Evolutionary conservation across 352 stramenopile genomes (phyloP), one percentile per base, ranked within the genome.

Genomic region (Globisporangium nunn): DNA sequence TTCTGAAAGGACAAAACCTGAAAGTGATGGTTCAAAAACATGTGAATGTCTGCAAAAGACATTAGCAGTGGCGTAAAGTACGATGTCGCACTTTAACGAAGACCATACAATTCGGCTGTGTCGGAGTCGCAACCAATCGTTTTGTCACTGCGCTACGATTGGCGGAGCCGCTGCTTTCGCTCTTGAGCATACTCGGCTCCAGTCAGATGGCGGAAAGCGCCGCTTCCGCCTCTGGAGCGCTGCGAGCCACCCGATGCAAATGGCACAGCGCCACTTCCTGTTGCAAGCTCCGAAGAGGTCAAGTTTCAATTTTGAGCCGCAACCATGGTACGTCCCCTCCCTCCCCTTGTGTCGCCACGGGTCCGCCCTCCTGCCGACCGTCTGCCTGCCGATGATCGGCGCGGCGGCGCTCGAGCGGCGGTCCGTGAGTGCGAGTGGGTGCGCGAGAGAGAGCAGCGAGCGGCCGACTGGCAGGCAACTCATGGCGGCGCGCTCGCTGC

Each of bases 221-320:
- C 41, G 7, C 41, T 47, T 37, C 33, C 11, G 14, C 11, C 11
- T 43, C 11, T 15, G 23, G 68, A 65, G 65, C 68, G 65, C 71
- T 78, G 61, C 68, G 66, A 75, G 74, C 73, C 74, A 78, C 62
- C 58, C 67, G 28, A 49, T 57, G 41, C 31, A 8, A 33, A 28
- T 40, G 23, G 14, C 48, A n/a, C 46, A 41, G 30, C 49, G 62
- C 62, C 64, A 75, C 87, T 71, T 90, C 77, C 80, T 78, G 75
- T 86, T 90, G 77, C 77, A 73, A 23, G 74, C 75, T 82, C 78
- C 6, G 44, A 49, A 28, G 44, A 28, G 44, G 81, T 81, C 77
- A 91, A 88, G 74, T 87, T 87, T 85, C 74, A 85, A 85, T 86
- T 86, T 82, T 82, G 87, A 87, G 77, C 78, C 72, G 79, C 69